phyloP scores from a whole-genome alignment of 805 yeast genomes.

The Zygotorulaspora danielsina region DNA sequence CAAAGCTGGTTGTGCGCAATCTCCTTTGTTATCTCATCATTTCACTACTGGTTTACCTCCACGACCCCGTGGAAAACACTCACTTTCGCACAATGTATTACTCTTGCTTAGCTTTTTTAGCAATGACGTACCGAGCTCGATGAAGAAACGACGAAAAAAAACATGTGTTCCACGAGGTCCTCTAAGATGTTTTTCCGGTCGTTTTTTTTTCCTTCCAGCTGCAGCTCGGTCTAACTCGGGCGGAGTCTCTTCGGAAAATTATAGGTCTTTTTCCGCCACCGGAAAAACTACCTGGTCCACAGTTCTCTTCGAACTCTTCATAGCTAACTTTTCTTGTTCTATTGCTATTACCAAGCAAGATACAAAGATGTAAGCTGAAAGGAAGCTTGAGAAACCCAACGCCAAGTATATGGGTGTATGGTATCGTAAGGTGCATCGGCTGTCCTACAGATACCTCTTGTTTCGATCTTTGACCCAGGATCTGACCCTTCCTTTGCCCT shows the following conservation, averaged over 20 bases:
- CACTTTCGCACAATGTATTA: too few relatives aligned
- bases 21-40: neutral
- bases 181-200: constrained; percentile 1
- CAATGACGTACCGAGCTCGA: neutral
- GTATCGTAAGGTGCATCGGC: too few relatives aligned
- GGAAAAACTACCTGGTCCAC: constrained; percentile 1
- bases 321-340: neutral
- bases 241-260: constrained; percentile 2
- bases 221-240: neutral
- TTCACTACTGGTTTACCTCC: neutral
- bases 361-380: neutral
- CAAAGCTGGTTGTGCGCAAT: neutral
- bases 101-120: neutral
- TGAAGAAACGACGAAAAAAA: too few relatives aligned
- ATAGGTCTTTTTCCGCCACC: neutral
- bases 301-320: neutral
- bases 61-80: neutral
- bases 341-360: neutral
- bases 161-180: neutral
- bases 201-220: neutral
- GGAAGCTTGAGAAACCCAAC: too few relatives aligned
- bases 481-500: too few relatives aligned
- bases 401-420: too few relatives aligned
- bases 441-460: too few relatives aligned
- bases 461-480: too few relatives aligned